Base-by-base conservation (phyloP, 2,329 filamentous ascomycete species). In the Cercospora zeae-maydis region DNA sequence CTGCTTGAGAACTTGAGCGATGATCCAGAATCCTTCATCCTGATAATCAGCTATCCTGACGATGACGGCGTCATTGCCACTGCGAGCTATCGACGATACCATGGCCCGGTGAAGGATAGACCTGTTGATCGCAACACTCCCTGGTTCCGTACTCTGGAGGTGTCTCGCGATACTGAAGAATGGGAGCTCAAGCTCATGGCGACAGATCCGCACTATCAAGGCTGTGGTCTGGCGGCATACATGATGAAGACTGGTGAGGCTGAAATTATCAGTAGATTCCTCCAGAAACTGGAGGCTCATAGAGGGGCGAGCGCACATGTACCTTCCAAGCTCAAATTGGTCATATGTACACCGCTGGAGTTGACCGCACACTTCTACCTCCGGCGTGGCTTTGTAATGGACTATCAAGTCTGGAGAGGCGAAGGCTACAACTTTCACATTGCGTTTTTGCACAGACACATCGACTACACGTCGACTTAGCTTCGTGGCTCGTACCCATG, bases 141-240 rank as follows among this genome's bases (percentile, higher is more conserved):
- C 14, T 68, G 66, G 66, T 7, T 61, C 5, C 51, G 66, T 7
- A 61, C 31, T 11, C 19, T 49, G 2, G 34, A 53, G 5, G 54
- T 63, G 4, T 60, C 61, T 30, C n/a, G 54, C 7, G 66, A 57
- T 9, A 57, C 37, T 10, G 64, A 63, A 30, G 66, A 68, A 49
- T 68, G 59, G 61, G 64, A 66, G 16, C 21, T 66, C n/a, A 66
- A 64, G 36, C 19, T 68, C 10, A 64, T 66, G 62, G 62, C 58
- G 7, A 61, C 60, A 2, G 16, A 59, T 36, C 49, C 63, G 9
- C 16, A 36, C 2, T 27, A 19, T 2, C 66, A 68, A 55, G 62
- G 66, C 3, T 34, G 49, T 31, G 66, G 66, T 9, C 31, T 66
- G 0, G 66, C 62, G 16, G 62, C 27, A 3, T 64, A 42, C 31